A percentile compares a stretch with the other conserved stretches of the same genome.
These are phyloP conservation scores for Pouteria campechiana DNA, from an alignment of 179 eudicot genomes.

Conservation along the genomic window DNA sequence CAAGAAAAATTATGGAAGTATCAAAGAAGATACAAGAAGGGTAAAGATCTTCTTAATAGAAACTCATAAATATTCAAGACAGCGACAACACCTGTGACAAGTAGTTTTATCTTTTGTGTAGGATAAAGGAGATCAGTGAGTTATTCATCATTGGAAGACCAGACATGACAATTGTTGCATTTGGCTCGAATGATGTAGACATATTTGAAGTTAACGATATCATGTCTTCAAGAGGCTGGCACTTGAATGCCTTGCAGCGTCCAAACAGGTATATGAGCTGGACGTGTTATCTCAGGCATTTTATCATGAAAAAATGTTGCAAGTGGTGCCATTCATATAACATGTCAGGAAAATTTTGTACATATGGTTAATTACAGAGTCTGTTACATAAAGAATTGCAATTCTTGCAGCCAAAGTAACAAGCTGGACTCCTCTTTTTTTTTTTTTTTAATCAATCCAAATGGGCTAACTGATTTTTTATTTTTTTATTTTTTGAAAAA, in stretches of 20 bases:
- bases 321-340: no score
- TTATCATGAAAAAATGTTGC: no score
- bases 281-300: background rate
- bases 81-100: background rate
- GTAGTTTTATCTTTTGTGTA: slow-evolving; percentile 11
- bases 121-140: slow-evolving; percentile 64
- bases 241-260: slow-evolving; percentile 84
- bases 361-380: no score
- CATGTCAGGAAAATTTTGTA: no score
- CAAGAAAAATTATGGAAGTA: slow-evolving; percentile 83
- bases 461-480: no score
- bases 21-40: slow-evolving; percentile 81
- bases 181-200: slow-evolving; percentile 65
- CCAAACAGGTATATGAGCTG: slow-evolving; percentile 62
- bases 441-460: no score
- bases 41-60: slow-evolving; percentile 21
- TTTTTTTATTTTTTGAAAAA: no score
- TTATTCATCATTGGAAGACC: slow-evolving; percentile 80
- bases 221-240: slow-evolving; percentile 95
- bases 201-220: slow-evolving; percentile 94
- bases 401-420: no score
- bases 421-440: no score
- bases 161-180: slow-evolving; percentile 93
- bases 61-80: background rate
- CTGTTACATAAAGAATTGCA: no score